These are phyloP conservation scores for Lasiodiplodia sp. DNA, from an alignment of 2,329 filamentous ascomycete species.

Conservation along the genomic window DNA sequence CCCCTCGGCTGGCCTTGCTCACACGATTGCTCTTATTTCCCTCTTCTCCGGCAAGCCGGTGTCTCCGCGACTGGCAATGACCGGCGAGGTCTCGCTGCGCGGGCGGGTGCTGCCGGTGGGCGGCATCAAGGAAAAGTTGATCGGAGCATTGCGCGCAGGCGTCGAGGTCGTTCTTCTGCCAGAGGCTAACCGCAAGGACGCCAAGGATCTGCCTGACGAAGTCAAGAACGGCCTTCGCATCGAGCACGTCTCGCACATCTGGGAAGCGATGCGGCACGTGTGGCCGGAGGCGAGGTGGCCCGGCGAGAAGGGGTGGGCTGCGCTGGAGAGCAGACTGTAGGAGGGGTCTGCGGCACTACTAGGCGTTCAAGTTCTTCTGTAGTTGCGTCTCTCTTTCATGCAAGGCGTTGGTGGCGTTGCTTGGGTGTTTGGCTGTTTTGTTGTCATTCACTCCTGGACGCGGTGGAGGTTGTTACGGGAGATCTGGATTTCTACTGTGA, in stretches of 20 bases:
- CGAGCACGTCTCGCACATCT: conserved; percentile 90
- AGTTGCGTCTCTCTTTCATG: conserved; percentile 18
- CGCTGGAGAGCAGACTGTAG: conserved; percentile 52
- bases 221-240: conserved; percentile 88
- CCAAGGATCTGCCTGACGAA: conserved; percentile 87
- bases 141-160: conserved; percentile 89
- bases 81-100: conserved; percentile 78
- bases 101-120: conserved; percentile 93
- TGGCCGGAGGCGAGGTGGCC: conserved; percentile 93
- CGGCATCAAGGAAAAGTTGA: conserved; percentile 98
- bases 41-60: conserved; percentile 87
- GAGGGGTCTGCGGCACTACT: background rate
- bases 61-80: conserved; percentile 95
- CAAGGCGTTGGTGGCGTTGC: conserved; percentile 20
- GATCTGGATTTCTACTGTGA: background rate
- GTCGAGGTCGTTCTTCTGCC: conserved; percentile 94
- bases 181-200: conserved; percentile 88
- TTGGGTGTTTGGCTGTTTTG: background rate
- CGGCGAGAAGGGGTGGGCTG: conserved; percentile 71
- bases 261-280: conserved; percentile 88
- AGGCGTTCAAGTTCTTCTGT: background rate
- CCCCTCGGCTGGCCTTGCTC: conserved; percentile 82
- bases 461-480: background rate
- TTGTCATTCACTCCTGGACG: background rate
- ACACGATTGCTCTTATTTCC: conserved; percentile 91